Base-by-base conservation (phyloP, 2,329 filamentous ascomycete genomes). In the Fusarium palustre region DNA sequence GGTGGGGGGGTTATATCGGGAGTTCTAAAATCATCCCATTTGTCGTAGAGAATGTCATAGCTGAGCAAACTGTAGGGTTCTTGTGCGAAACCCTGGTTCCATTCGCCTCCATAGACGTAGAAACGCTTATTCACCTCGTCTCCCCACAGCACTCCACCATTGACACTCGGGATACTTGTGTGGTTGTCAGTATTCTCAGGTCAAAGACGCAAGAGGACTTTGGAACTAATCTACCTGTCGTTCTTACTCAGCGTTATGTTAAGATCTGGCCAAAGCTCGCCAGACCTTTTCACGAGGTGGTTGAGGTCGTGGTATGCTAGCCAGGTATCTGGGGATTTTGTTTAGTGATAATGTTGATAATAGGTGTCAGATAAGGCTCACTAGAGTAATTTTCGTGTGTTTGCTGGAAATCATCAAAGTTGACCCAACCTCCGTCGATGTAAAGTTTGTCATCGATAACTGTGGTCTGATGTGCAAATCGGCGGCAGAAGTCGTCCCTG, bases 321-420 rank as follows among this genome's bases (percentile, higher is more conserved):
- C 55, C 31, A 59, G 1, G 39, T 56, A 33, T 59, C 39, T 56
- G 1, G 3, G 12, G 3, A 1, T 10, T 4, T 0, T 3, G 1
- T 1, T 56, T 5, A 45, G 55, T 11, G 4, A 20, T 31, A 11
- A 0, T 15, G 8, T 18, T 5, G n/a, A n/a, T 7, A n/a, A 3
- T 12, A 3, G 2, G 7, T 9, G 5, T 7, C 1, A 4, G n/a
- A 5, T 22, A 2, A 18, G 28, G 11, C 31, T 12, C 30, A 59
- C 55, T 55, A 10, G 49, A 56, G 13, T 56, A 56, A 10, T 59
- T 59, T 12, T 59, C 18, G 1, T 56, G 25, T 3, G 55, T 59
- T 30, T 56, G 49, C 31, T 59, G 49, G 22, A 58, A 56, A 16
- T 56, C 50, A 42, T 59, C 39, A 25, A 45, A 59, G 49, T 59